Evolutionary conservation across 164 flowering plant genomes (phyloP).

Genomic region (Santalum album): DNA sequence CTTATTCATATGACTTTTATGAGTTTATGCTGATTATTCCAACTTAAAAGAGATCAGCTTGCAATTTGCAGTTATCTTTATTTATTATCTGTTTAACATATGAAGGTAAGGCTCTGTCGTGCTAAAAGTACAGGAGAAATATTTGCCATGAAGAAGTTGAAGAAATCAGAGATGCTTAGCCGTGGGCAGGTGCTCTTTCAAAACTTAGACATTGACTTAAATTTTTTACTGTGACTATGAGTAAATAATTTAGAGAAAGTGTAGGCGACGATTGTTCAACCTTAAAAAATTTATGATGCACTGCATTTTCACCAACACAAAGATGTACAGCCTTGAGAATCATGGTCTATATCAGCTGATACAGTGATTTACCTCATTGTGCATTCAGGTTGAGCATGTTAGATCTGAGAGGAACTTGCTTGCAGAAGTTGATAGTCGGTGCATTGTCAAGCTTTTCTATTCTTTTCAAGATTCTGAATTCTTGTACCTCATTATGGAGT

Average conservation of each 20-base stretch:
- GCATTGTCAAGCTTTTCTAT: constrained; percentile 73
- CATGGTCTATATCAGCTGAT: no score
- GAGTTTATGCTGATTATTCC: neutral
- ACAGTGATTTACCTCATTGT: neutral
- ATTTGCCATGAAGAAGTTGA: constrained; percentile 84
- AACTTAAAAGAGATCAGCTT: neutral
- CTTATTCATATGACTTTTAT: neutral
- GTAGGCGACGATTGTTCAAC: no score
- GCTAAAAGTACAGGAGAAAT: constrained; percentile 69
- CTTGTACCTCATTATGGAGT: constrained; percentile 93
- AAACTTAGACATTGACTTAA: neutral
- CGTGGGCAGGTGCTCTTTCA: constrained; percentile 66
- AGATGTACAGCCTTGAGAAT: no score
- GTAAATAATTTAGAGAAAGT: no score
- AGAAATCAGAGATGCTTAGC: constrained; percentile 93
- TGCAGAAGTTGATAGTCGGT: constrained; percentile 87
- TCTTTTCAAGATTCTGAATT: constrained; percentile 89
- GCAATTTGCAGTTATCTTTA: neutral
- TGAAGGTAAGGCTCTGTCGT: constrained; percentile 82
- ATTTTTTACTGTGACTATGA: no score
- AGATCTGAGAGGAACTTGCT: constrained; percentile 86
- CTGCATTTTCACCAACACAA: no score
- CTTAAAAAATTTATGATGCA: no score
- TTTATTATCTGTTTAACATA: constrained; percentile 3
- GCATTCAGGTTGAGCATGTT: constrained; percentile 81